A percentile compares a stretch with the other conserved stretches of the same genome.
phyloP scores from a whole-genome alignment of 2,329 filamentous ascomycete species.

The Chaetomium strumarium region DNA sequence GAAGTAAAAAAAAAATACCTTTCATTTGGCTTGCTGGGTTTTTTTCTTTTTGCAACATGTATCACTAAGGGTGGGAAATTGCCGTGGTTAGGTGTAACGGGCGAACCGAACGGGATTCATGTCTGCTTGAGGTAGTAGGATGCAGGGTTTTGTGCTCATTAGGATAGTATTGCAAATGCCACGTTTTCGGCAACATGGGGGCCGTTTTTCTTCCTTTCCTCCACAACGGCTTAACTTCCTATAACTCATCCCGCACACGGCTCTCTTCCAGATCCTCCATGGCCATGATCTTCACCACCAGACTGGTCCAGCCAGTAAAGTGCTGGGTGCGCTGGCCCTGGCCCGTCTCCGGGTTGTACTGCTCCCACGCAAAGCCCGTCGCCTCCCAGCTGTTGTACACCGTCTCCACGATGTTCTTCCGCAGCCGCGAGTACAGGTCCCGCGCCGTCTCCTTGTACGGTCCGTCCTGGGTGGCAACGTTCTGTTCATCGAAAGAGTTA shows the following conservation, averaged over 20 bases:
- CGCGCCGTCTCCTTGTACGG: constrained; percentile 63
- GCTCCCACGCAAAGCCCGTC: constrained; percentile 97
- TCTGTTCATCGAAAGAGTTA: constrained; percentile 37
- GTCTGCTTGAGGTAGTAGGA: too few species aligned
- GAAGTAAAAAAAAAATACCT: background rate
- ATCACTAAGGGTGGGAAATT: background rate
- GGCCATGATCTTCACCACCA: constrained; percentile 95
- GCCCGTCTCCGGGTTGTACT: constrained; percentile 92
- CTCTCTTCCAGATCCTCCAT: constrained; percentile 64
- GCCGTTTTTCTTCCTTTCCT: background rate
- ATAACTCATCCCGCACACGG: constrained; percentile 45
- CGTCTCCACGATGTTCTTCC: constrained; percentile 81
- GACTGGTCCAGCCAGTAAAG: constrained; percentile 98
- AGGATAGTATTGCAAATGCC: background rate
- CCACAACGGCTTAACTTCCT: background rate
- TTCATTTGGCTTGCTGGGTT: background rate
- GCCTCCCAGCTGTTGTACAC: constrained; percentile 82
- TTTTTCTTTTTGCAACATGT: background rate
- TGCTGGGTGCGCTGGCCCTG: constrained; percentile 93
- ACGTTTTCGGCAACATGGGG: too few species aligned
- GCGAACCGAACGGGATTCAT: too few species aligned
- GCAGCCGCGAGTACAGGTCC: constrained; percentile 69
- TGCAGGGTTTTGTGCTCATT: too few species aligned
- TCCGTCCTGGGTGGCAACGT: constrained; percentile 58
- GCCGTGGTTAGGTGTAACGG: background rate